Evolutionary conservation across 2,329 filamentous ascomycete genomes (phyloP).

Genomic region (Cladorrhinum sp.): DNA sequence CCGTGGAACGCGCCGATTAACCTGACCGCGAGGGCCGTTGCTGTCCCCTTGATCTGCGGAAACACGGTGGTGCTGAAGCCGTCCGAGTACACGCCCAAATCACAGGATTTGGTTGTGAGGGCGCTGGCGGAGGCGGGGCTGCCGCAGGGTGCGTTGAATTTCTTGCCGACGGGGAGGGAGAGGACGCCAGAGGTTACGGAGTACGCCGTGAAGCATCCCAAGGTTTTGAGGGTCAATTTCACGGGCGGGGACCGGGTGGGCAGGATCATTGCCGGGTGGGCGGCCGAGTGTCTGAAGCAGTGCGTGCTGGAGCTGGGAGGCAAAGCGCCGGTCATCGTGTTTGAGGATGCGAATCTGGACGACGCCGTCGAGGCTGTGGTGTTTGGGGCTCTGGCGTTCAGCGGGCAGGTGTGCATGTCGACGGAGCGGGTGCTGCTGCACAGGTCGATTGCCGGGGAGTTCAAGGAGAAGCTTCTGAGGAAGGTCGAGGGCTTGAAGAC

Average conservation of each 20-base stretch:
- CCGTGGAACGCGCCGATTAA: conserved; percentile 55
- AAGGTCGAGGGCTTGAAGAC: conserved; percentile 21
- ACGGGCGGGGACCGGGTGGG: conserved; percentile 66
- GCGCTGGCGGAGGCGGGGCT: conserved; percentile 63
- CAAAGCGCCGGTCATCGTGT: conserved; percentile 64
- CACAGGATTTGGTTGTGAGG: conserved; percentile 54
- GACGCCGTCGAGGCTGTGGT: conserved; percentile 58
- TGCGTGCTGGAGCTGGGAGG: conserved; percentile 68
- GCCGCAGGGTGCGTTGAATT: conserved; percentile 62
- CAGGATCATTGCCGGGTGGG: conserved; percentile 58
- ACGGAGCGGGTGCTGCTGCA: conserved; percentile 67
- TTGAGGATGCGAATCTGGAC: conserved; percentile 64
- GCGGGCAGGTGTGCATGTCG: conserved; percentile 67
- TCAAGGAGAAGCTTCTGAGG: conserved; percentile 39
- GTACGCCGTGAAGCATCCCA: conserved; percentile 57
- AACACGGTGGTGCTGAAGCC: conserved; percentile 64
- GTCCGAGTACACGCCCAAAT: conserved; percentile 56
- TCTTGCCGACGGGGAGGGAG: conserved; percentile 55
- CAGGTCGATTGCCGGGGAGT: conserved; percentile 50
- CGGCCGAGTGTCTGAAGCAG: conserved; percentile 65
- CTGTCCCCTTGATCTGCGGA: conserved; percentile 51
- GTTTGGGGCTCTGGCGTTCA: conserved; percentile 59
- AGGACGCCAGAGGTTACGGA: conserved; percentile 56
- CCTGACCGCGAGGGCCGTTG: conserved; percentile 37
- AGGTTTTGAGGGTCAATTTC: conserved; percentile 67